Base-by-base conservation (phyloP, 164 flowering plant species). In the Magnolia sinica region DNA sequence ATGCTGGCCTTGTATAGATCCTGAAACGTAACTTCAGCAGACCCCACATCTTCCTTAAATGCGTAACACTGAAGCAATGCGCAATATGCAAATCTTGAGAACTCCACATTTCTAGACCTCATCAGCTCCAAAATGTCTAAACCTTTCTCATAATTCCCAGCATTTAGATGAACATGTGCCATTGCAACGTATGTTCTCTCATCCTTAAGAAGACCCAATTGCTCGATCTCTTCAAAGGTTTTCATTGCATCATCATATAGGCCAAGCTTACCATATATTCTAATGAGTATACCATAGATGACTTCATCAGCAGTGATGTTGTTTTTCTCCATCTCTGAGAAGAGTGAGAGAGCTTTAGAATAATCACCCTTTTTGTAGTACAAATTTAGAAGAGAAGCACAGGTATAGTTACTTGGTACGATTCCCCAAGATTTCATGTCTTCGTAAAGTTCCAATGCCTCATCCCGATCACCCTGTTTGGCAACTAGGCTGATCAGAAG, bases 201-300 rank as follows among this genome's bases (percentile, higher is more conserved):
- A 78, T 88, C 86, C 68, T 71, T 86, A 69, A 96, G 91, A 55
- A 92, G 81, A 70, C 94, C 94, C 74, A 87, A 79, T 58, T 81
- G 87, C 80, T 86, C 79, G 66, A 84, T 84, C 82, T 92, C 96
- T 77, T 82, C 82, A 83, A 93, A 96, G 24, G 94, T 87, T 73
- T 74, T 91, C 79, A 84, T 74, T 16, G 99, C 97, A 85, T 96
- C 98, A 70, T 90, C 92, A 75, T 83, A 90, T 10, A 93, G 88
- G 64, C 97, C 97, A 78, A 96, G 94, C 82, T 91, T 96, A 11
- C 99, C 99, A 86, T 96, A 96, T 76, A 96, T 96, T 75, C 90
- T 83, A 73, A 96, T 88, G 11, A 96, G 87, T 81, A 96, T 85
- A 50, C 99, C 96, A 80, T 90, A 91, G 6, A 96, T 96, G 67